Conservation (phyloP, 768 basidiomycete genomes). For the Boletus pseudopeckii region DNA sequence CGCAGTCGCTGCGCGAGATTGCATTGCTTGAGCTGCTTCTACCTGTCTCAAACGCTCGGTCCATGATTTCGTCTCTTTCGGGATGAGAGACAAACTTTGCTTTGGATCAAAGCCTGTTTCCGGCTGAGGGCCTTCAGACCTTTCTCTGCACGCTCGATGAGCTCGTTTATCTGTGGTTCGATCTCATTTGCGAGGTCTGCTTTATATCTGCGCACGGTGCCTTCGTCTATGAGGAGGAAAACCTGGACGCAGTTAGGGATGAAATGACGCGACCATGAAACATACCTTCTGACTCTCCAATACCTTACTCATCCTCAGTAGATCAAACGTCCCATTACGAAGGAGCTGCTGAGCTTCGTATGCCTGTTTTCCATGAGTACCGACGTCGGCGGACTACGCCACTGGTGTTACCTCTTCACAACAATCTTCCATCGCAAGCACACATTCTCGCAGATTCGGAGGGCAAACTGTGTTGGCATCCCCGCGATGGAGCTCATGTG, state of each 20-base stretch:
- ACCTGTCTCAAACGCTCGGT: constrained; percentile 37
- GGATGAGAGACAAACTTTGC: constrained; percentile 46
- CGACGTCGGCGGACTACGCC: not conserved
- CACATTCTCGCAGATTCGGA: constrained; percentile 70
- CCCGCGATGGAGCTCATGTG: constrained; percentile 59
- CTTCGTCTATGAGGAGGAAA: constrained; percentile 71
- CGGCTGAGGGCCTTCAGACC: constrained; percentile 60
- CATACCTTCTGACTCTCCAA: constrained; percentile 64
- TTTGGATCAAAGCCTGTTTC: constrained; percentile 57
- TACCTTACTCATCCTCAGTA: constrained; percentile 67
- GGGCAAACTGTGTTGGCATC: constrained; percentile 67
- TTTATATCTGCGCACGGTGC: constrained; percentile 70
- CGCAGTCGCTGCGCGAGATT: constrained; percentile 43
- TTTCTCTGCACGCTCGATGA: constrained; percentile 67
- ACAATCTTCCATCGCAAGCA: constrained; percentile 74
- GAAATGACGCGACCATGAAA: not conserved
- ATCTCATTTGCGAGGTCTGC: constrained; percentile 73
- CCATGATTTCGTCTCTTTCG: not conserved
- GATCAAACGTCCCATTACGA: constrained; percentile 65
- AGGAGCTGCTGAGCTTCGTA: constrained; percentile 67
- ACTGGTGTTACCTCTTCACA: constrained; percentile 60
- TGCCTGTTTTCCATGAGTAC: constrained; percentile 39
- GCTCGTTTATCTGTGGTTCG: constrained; percentile 75
- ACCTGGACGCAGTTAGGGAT: constrained; percentile 43
- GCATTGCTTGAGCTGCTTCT: constrained; percentile 45